Base-by-base conservation (phyloP, 2,329 filamentous ascomycete species). In the Aspergillus udagawae region DNA sequence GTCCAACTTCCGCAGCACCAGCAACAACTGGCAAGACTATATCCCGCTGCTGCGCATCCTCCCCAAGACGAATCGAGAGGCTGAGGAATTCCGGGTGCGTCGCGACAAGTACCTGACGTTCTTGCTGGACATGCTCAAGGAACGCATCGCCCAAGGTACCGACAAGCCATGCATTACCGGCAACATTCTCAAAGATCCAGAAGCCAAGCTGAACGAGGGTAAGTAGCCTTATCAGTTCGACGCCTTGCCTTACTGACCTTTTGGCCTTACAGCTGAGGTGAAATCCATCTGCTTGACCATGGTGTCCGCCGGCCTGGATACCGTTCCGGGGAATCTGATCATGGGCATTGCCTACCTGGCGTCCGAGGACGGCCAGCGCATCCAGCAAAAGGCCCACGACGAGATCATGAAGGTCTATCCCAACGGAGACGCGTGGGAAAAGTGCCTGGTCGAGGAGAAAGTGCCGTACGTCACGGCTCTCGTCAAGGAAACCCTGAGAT, bases 11-110 rank as follows among this genome's bases (percentile, higher is more conserved):
- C 79, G 90, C 50, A 89, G 85, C 27, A 93, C 89, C 0, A 90
- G 87, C 65, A 91, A 92, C 68, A 93, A 93, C 70, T 90, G 88
- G 85, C 88, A 91, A 67, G 90, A 94, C 67, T 93, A 93, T 63
- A 84, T 94, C n/a, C 89, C 90, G 0, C 66, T 92, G 4, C 70
- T 94, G 59, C 81, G 90, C 28, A 71, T 91, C 2, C 81, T 84
- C 62, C 82, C 86, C 2, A 83, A 79, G 32, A 81, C 81, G 61
- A 91, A 85, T 65, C 78, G 79, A 2, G 81, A 85, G 51, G 88
- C 89, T 0, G 75, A 82, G 7, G 83, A 86, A 59, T 90, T 86
- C 73, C 83, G 89, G 41, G 76, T 77, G n/a, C 80, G 90, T 21
- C 80, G 90, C 52, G 89, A 91, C 61, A 83, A 80, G 52, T 88